phyloP scores from a whole-genome alignment of 306 rosid species.

The Senna siamea region DNA sequence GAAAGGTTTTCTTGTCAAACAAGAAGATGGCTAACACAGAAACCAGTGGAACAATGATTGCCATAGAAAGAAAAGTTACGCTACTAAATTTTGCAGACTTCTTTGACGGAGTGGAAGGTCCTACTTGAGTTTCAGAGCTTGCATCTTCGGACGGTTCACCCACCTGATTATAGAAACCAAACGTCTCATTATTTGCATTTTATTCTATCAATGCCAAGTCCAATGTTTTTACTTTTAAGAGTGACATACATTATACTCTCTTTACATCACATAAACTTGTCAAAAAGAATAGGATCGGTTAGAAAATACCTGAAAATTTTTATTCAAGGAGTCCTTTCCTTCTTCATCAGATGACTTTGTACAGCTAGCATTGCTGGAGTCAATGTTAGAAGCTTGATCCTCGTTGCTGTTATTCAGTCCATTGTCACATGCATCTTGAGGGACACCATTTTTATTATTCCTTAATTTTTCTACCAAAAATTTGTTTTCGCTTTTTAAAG shows the following conservation, averaged over 20 bases:
- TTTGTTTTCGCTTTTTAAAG: slow-evolving; percentile 61
- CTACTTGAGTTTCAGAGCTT: slow-evolving; percentile 35
- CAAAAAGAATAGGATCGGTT: slow-evolving; percentile 1
- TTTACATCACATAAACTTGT: slow-evolving; percentile 4
- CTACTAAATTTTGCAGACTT: slow-evolving; percentile 43
- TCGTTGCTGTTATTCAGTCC: slow-evolving; percentile 47
- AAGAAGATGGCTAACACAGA: slow-evolving; percentile 44
- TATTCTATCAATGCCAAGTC: slow-evolving; percentile 21
- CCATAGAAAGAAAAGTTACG: slow-evolving; percentile 40
- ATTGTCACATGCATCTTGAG: slow-evolving; percentile 37
- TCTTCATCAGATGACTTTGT: slow-evolving; percentile 51
- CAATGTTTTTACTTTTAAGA: neutral
- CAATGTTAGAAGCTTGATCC: slow-evolving; percentile 53
- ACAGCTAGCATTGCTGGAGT: slow-evolving; percentile 49
- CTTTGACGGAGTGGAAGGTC: slow-evolving; percentile 40
- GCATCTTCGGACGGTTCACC: slow-evolving; percentile 55
- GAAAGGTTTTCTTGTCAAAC: slow-evolving; percentile 46
- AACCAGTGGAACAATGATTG: slow-evolving; percentile 49
- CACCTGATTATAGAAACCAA: slow-evolving; percentile 50
- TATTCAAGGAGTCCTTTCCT: slow-evolving; percentile 43
- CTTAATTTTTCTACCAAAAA: slow-evolving; percentile 53
- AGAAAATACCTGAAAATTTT: slow-evolving; percentile 67
- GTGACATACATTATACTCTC: slow-evolving; percentile 3
- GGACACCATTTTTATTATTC: slow-evolving; percentile 34
- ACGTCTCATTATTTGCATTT: no score